Conservation (phyloP, 2,329 filamentous ascomycete genomes). For the Diaporthe ampelina region DNA sequence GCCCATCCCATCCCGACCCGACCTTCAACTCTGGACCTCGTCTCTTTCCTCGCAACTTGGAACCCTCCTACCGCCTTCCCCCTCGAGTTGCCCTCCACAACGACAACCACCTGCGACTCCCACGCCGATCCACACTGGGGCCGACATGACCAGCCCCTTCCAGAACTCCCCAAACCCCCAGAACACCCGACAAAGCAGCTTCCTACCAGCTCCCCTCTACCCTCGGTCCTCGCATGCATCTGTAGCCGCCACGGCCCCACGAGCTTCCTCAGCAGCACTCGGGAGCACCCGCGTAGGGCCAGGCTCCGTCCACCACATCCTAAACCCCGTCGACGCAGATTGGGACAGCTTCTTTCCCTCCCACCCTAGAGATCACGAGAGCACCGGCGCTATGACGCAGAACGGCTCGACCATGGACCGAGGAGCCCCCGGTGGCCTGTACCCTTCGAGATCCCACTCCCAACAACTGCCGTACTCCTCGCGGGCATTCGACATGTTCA, state of each 20-base stretch:
- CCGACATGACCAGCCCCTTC: conserved; percentile 40
- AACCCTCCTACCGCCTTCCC: not conserved
- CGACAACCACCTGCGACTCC: not conserved
- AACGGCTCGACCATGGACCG: conserved; percentile 48
- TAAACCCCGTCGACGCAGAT: conserved; percentile 62
- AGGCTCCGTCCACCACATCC: conserved; percentile 66
- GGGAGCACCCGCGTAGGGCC: conserved; percentile 47
- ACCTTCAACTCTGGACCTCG: not conserved
- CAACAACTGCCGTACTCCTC: conserved; percentile 62
- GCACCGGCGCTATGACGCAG: conserved; percentile 48
- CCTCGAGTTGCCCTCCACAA: not conserved
- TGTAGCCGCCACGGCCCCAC: conserved; percentile 54
- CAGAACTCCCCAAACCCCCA: conserved; percentile 29
- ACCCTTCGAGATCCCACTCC: conserved; percentile 48
- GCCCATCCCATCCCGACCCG: conserved; percentile 12
- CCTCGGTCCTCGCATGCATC: conserved; percentile 59
- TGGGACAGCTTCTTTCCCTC: conserved; percentile 7
- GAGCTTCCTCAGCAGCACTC: conserved; percentile 53
- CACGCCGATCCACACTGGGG: conserved; percentile 13
- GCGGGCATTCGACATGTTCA: conserved; percentile 66
- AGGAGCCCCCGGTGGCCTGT: conserved; percentile 42
- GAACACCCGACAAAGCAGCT: conserved; percentile 31
- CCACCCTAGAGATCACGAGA: conserved; percentile 2
- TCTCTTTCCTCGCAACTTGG: not conserved
- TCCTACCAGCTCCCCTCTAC: conserved; percentile 42